Percentiles rank a stretch among this genome's conserved stretches.
phyloP scores from a whole-genome alignment of 2,329 filamentous ascomycete species.

The Tolypocladium ophioglossoides region DNA sequence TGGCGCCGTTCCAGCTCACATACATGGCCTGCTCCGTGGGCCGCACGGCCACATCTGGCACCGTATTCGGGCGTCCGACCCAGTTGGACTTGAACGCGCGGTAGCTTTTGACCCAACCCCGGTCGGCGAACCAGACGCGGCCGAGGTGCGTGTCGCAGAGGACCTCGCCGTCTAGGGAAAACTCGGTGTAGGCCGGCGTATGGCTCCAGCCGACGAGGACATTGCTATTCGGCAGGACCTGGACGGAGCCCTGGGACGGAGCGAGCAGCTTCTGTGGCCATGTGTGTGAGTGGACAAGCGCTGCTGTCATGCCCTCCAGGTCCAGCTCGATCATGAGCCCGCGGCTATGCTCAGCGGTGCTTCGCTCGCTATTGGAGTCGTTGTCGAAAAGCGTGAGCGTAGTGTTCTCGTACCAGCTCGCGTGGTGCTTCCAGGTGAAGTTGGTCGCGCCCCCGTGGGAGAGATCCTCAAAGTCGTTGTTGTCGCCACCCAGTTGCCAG shows the following conservation, averaged over 20 bases:
- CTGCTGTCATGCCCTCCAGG: constrained; percentile 7
- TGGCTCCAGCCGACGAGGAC: constrained; percentile 48
- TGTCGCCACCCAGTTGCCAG: constrained; percentile 41
- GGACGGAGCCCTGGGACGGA: constrained; percentile 29
- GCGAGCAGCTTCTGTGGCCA: constrained; percentile 29
- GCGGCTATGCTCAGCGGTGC: constrained; percentile 8
- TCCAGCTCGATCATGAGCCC: constrained; percentile 16
- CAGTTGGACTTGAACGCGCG: constrained; percentile 43
- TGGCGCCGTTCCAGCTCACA: constrained; percentile 45
- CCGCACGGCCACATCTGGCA: constrained; percentile 13
- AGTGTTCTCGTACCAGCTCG: constrained; percentile 37
- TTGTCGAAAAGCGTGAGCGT: constrained; percentile 33
- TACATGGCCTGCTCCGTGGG: constrained; percentile 20
- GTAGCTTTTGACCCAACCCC: constrained; percentile 37
- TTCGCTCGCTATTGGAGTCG: constrained; percentile 8
- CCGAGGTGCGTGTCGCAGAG: constrained; percentile 43
- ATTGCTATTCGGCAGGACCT: constrained; percentile 39
- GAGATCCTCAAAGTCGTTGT: constrained; percentile 25
- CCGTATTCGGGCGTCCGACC: constrained; percentile 30
- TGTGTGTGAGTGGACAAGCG: constrained; percentile 22
- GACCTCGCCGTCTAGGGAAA: constrained; percentile 33
- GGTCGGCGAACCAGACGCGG: constrained; percentile 20
- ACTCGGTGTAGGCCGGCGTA: constrained; percentile 35
- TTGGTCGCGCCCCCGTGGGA: constrained; percentile 20
- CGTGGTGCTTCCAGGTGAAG: constrained; percentile 42